Percentiles rank a stretch among this genome's conserved stretches.
phyloP scores from a whole-genome alignment of 2,329 filamentous ascomycete genomes.

The Volutella citrinella region DNA sequence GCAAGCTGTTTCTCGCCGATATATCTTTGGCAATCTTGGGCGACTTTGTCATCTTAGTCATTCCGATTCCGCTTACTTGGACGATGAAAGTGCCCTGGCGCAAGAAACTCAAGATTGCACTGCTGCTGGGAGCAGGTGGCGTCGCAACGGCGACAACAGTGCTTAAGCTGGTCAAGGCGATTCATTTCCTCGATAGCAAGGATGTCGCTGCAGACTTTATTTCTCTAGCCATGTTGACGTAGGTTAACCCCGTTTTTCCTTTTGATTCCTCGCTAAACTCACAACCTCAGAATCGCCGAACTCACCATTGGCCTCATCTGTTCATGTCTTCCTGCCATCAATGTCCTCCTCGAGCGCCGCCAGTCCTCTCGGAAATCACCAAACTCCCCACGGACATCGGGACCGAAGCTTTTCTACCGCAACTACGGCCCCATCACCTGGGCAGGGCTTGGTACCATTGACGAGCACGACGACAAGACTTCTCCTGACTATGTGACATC shows the following conservation, averaged over 20 bases:
- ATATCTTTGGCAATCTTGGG: slow-evolving; percentile 14
- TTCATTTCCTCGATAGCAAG: slow-evolving; percentile 14
- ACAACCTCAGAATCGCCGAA: slow-evolving; percentile 9
- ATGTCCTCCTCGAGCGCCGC: slow-evolving; percentile 14
- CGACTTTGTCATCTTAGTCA: slow-evolving; percentile 16
- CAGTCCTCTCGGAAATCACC: slow-evolving; percentile 3
- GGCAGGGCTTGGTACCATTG: too few relatives aligned
- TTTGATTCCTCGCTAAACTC: slow-evolving; percentile 3
- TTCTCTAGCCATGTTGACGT: slow-evolving; percentile 16
- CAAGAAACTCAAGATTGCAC: slow-evolving; percentile 19
- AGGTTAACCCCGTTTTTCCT: not conserved
- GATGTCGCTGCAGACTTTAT: slow-evolving; percentile 19
- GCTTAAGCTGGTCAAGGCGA: slow-evolving; percentile 8
- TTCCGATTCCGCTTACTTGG: slow-evolving; percentile 18
- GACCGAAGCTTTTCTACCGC: not conserved
- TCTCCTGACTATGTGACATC: too few relatives aligned
- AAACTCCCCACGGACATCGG: slow-evolving; percentile 4
- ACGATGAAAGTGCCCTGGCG: slow-evolving; percentile 11
- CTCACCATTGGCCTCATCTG: slow-evolving; percentile 21
- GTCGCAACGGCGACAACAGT: slow-evolving; percentile 19
- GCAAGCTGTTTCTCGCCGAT: slow-evolving; percentile 21
- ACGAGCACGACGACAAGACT: too few relatives aligned
- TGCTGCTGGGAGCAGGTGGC: slow-evolving; percentile 17
- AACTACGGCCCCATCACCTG: too few relatives aligned
- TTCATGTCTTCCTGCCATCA: slow-evolving; percentile 18